Conservation (phyloP, 23 red algal genomes). For the Gracilaria gracilis region DNA sequence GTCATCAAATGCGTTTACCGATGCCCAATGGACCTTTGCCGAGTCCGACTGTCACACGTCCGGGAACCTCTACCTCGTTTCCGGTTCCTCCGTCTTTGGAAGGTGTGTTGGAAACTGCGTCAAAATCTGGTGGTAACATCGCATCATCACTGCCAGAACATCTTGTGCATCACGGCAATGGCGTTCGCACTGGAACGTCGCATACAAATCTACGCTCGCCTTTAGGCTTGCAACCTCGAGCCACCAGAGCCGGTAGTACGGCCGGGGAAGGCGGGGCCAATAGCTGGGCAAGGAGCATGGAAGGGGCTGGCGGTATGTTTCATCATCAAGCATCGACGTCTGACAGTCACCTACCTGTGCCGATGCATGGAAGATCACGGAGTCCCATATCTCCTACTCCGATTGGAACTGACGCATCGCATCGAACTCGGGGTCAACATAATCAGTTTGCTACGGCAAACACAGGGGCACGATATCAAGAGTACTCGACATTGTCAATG, state of each 20-base stretch:
- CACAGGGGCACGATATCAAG: slow-evolving; percentile 47
- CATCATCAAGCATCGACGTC: slow-evolving; percentile 72
- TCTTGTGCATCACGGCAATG: background rate
- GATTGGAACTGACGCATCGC: slow-evolving; percentile 28
- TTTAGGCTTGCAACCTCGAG: background rate
- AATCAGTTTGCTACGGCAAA: slow-evolving; percentile 2
- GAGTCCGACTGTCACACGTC: background rate
- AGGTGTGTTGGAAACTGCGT: slow-evolving; percentile 19
- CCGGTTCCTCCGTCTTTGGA: slow-evolving; percentile 7
- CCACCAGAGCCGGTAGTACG: slow-evolving; percentile 17
- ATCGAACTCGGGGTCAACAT: background rate
- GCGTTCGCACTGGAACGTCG: slow-evolving; percentile 10
- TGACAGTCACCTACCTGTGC: slow-evolving; percentile 63
- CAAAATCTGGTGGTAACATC: slow-evolving; percentile 6
- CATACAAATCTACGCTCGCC: slow-evolving; percentile 24
- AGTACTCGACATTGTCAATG: slow-evolving; percentile 63
- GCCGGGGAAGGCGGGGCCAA: slow-evolving; percentile 54
- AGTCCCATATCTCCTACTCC: slow-evolving; percentile 54
- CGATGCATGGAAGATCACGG: slow-evolving; percentile 40
- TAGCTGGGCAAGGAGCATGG: slow-evolving; percentile 74
- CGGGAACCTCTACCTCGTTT: background rate
- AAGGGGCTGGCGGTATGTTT: slow-evolving; percentile 70
- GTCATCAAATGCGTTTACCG: slow-evolving; percentile 33
- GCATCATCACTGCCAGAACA: slow-evolving; percentile 15
- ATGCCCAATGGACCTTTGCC: slow-evolving; percentile 27